Base-by-base conservation (phyloP, 2,329 filamentous ascomycete genomes). In the Botrytis galanthina region DNA sequence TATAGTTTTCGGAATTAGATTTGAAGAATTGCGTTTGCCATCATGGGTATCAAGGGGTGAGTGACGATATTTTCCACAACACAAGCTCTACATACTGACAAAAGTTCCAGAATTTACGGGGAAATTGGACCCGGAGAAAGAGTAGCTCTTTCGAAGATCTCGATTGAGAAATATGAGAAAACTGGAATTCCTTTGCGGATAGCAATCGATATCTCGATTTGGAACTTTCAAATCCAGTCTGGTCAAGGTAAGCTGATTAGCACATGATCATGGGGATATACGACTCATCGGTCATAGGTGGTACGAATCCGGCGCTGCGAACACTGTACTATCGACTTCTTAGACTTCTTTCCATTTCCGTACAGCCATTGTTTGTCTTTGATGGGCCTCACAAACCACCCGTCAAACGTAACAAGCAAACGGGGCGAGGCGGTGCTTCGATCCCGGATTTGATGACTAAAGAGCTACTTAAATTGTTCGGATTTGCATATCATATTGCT, bases 181-280 rank as follows among this genome's bases (percentile, higher is more conserved):
- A 90, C 89, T 18, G 87, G 88, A 37, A 88, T 91, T 2, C 95
- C 95, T 0, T 85, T 98, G 59, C 91, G 95, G 59, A 86, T 99
- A 64, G 96, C 96, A 57, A 92, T 99, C 76, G 96, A 99, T 81
- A 92, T 97, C 78, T 94, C 94, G 4, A 98, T 99, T 80, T 99
- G 96, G 96, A 92, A 97, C 62, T 98, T 97, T 80, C 96, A 99
- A 80, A 91, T 91, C 20, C 94, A 97, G 80, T 91, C 93, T 22
- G 93, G 93, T 29, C 90, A 90, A 84, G 94, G 89, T 88, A 79
- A 46, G 78, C 73, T 29, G 18, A 46, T 42, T 73, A 61, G 51
- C 54, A 51, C 29, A 60, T 32, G 22, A 71, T 62, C 70, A 48
- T 57, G 32, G 57, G 68, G 57, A 29, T 70, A n/a, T n/a, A 29